These are phyloP conservation scores for Lantana camara DNA, from an alignment of 257 asterid species.

Conservation along the genomic window DNA sequence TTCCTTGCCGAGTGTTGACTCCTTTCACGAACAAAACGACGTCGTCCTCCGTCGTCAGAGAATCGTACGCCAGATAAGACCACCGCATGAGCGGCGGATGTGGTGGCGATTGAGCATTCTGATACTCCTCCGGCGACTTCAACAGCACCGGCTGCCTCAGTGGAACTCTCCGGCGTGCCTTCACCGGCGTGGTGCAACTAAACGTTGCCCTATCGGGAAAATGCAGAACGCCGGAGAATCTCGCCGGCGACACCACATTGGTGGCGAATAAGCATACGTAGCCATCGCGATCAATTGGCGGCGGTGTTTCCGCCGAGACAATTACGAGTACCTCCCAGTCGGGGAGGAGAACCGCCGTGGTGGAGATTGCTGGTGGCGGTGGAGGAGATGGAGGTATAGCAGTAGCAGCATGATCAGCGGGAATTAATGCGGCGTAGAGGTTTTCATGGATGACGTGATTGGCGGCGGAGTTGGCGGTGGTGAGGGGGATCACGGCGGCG, in stretches of 20 bases:
- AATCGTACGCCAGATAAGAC: constrained; percentile 62
- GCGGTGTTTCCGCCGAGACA: constrained; percentile 36
- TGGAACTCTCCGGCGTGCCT: constrained; percentile 54
- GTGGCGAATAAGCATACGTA: constrained; percentile 52
- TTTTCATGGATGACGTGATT: constrained; percentile 33
- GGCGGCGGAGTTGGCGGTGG: constrained; percentile 14
- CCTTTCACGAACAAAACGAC: constrained; percentile 83
- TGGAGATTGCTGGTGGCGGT: constrained; percentile 25
- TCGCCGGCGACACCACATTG: constrained; percentile 45
- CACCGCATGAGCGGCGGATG: constrained; percentile 45
- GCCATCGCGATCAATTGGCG: constrained; percentile 10
- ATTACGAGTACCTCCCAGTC: constrained; percentile 82
- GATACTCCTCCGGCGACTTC: neutral
- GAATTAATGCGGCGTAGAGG: constrained; percentile 21
- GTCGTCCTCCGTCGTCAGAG: constrained; percentile 66
- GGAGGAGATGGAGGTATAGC: constrained; percentile 2
- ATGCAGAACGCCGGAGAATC: constrained; percentile 37
- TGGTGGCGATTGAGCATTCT: neutral
- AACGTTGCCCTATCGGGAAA: constrained; percentile 64
- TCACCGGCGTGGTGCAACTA: constrained; percentile 49
- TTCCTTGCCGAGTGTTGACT: constrained; percentile 60
- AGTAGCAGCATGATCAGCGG: neutral
- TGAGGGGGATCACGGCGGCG: constrained; percentile 9
- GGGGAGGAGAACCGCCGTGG: constrained; percentile 63
- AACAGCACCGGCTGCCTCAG: constrained; percentile 55